Conservation (phyloP, 495 filamentous ascomycete species). For the Neurospora hispaniola region DNA sequence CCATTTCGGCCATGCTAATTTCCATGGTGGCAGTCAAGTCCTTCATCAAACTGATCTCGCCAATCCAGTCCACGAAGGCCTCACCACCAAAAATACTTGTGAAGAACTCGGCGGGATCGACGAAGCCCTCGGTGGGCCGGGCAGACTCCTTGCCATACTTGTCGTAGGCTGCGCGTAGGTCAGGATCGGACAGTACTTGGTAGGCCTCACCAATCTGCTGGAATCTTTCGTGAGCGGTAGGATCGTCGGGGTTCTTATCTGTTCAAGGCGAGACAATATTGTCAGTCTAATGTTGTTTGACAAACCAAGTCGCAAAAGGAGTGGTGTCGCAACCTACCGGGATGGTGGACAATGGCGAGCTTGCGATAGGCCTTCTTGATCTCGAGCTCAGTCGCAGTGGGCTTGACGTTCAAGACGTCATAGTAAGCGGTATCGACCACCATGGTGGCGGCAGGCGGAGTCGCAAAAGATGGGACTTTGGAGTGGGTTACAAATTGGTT, state of each 20-base stretch:
- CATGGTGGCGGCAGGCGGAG: constrained; percentile 37
- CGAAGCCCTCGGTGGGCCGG: constrained; percentile 79
- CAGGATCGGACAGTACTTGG: constrained; percentile 82
- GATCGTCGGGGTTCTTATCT: constrained; percentile 98
- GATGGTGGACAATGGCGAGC: constrained; percentile 69
- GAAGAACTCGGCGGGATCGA: constrained; percentile 97
- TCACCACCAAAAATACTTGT: constrained; percentile 97
- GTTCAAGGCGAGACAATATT: background rate
- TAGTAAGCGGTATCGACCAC: constrained; percentile 84
- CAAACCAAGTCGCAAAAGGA: background rate
- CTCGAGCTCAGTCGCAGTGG: constrained; percentile 84
- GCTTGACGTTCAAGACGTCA: constrained; percentile 78
- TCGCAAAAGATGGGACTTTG: background rate
- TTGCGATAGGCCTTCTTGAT: constrained; percentile 99
- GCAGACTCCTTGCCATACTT: constrained; percentile 92
- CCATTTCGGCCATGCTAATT: constrained; percentile 66
- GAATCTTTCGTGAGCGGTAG: constrained; percentile 85
- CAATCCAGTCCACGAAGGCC: constrained; percentile 85
- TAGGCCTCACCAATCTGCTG: constrained; percentile 96
- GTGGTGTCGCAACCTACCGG: constrained; percentile 30
- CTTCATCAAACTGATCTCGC: constrained; percentile 87
- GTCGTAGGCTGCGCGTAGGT: constrained; percentile 85
- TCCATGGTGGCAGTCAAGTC: constrained; percentile 85
- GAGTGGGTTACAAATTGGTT: background rate
- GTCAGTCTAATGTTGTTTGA: constrained; percentile 3